These are phyloP conservation scores for Haplosporangium sp. DNA, from an alignment of 371 early-diverging fungal species.

Conservation along the genomic window DNA sequence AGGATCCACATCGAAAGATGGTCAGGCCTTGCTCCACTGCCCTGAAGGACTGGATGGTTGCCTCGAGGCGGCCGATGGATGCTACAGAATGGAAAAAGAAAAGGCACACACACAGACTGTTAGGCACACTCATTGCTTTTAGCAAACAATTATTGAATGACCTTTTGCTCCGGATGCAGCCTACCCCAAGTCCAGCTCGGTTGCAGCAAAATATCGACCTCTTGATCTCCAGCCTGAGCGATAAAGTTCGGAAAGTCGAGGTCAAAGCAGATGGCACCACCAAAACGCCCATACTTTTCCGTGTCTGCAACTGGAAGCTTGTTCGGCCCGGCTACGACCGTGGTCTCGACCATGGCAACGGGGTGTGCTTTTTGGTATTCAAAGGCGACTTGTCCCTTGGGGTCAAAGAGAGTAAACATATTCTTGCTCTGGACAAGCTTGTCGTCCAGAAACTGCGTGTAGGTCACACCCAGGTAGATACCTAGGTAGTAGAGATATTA, in stretches of 20 bases:
- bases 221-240: conserved; percentile 60
- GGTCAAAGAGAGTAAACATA: conserved; percentile 60
- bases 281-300: conserved; percentile 62
- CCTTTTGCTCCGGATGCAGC: not conserved
- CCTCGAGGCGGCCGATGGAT: conserved; percentile 62
- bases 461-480: conserved; percentile 60
- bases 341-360: conserved; percentile 59
- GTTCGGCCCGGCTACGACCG: conserved; percentile 53
- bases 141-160: not conserved
- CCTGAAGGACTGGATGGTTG: conserved; percentile 57
- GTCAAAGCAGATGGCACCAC: conserved; percentile 68
- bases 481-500: conserved; percentile 54
- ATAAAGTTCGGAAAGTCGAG: conserved; percentile 64
- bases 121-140: too few relatives aligned
- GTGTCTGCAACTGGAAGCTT: conserved; percentile 60
- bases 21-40: conserved; percentile 69
- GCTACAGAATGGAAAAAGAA: conserved; percentile 23
- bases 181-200: conserved; percentile 69
- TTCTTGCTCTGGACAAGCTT: conserved; percentile 48
- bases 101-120: not conserved
- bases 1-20: conserved; percentile 62
- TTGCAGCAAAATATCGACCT: conserved; percentile 65
- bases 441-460: conserved; percentile 37
- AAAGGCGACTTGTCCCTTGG: conserved; percentile 59
- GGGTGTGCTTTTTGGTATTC: conserved; percentile 67